These are phyloP conservation scores for Parasitella parasitica DNA, from an alignment of 371 early-diverging fungal genomes.

Conservation along the genomic window DNA sequence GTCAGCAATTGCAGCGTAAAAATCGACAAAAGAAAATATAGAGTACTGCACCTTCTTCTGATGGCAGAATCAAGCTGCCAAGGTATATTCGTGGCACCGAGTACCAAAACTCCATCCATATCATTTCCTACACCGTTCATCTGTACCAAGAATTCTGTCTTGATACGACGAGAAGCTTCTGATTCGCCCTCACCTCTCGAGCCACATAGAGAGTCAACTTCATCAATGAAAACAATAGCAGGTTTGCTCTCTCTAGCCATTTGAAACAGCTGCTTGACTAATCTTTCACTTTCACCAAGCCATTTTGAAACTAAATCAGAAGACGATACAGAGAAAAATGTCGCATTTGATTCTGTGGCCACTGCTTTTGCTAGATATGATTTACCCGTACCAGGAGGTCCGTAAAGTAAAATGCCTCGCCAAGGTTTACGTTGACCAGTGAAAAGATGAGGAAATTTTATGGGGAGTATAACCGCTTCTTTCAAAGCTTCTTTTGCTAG, in stretches of 20 bases:
- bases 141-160: slow-evolving; percentile 94
- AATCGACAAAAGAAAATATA: neutral
- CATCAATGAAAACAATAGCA: slow-evolving; percentile 97
- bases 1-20: neutral
- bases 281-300: slow-evolving; percentile 96
- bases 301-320: slow-evolving; percentile 96
- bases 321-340: slow-evolving; percentile 94
- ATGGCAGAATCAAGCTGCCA: slow-evolving; percentile 95
- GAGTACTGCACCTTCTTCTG: slow-evolving; percentile 67
- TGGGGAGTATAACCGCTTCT: slow-evolving; percentile 98
- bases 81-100: slow-evolving; percentile 97
- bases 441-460: slow-evolving; percentile 96
- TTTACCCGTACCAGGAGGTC: slow-evolving; percentile 99
- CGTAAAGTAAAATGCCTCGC: slow-evolving; percentile 97
- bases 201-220: slow-evolving; percentile 95
- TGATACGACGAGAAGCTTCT: slow-evolving; percentile 91
- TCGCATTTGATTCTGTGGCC: slow-evolving; percentile 93
- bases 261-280: slow-evolving; percentile 90
- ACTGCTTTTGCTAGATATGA: slow-evolving; percentile 97
- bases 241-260: slow-evolving; percentile 93
- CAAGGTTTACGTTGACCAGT: slow-evolving; percentile 94
- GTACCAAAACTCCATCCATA: slow-evolving; percentile 87
- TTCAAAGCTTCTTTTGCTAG: slow-evolving; percentile 97
- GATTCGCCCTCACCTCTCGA: slow-evolving; percentile 94
- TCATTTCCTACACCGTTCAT: slow-evolving; percentile 98